Evolutionary conservation across 2,329 filamentous ascomycete genomes (phyloP), one percentile per base, ranked within the genome.

Genomic region (Diaporthe helianthi): DNA sequence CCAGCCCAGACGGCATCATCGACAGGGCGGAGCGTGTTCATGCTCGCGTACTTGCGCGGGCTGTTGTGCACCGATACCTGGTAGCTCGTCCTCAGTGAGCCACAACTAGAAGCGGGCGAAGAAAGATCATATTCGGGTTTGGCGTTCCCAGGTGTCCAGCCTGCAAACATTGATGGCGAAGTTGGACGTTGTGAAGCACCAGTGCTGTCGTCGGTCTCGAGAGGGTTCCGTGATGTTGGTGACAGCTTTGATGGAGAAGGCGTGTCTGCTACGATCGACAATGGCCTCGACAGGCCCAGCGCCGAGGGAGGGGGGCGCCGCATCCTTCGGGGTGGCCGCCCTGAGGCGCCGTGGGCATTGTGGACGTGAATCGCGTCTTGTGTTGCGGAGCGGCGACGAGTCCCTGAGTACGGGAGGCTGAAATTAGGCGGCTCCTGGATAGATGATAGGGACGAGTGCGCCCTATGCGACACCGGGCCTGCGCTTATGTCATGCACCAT

Each of bases 191-290:
- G 55, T 17, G 71, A 51, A 54, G 58, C n/a, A 63, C 67, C 15
- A 12, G 47, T 3, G 51, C 36, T 55, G 54, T 65, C 70, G 13
- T 65, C 55, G n/a, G 54, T 64, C 17, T 64, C 54, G 41, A 70
- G 51, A 55, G 52, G 61, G 17, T 24, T 69, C 33, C 41, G 46
- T 52, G 58, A 51, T 4, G 68, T 33, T 17, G 46, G 31, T 19
- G 72, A 68, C 22, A 74, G 73, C 8, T 73, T 72, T 17, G 73
- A 69, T 1, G 84, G 84, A 0, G 86, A 86, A 0, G 85, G 85
- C 54, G 86, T 82, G 69, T 89, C 86, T 64, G 83, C 77, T 2
- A 88, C 85, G 55, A 86, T 82, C 1, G 86, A 89, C 12, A 88
- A 76, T 1, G 86, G 85, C 7, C 85, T 81, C 1, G 85, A 82